Conservation (phyloP, 345 rosid genomes). For the Populus deltoides region DNA sequence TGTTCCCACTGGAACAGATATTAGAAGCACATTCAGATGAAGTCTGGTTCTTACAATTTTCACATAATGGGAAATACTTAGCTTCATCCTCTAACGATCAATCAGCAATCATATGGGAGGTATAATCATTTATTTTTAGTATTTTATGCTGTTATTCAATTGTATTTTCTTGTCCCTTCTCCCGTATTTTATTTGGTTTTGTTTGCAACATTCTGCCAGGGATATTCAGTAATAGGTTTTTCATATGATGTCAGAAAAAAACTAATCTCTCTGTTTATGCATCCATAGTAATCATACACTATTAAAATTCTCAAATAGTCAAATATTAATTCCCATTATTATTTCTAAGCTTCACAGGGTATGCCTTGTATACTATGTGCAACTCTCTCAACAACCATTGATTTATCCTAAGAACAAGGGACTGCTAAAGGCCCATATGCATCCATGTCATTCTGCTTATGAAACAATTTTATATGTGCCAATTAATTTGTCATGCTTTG, state of each 20-base stretch:
- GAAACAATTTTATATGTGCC: not conserved
- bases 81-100: slow-evolving; percentile 70
- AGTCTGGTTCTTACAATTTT: slow-evolving; percentile 77
- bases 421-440: not conserved
- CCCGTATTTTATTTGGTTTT: not conserved
- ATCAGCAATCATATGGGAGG: slow-evolving; percentile 69
- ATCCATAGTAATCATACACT: not conserved
- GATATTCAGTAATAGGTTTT: not conserved
- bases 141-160: not conserved
- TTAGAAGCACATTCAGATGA: slow-evolving; percentile 63
- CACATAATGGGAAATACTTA: slow-evolving; percentile 62
- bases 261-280: not conserved
- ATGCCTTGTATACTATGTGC: not conserved
- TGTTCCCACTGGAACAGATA: slow-evolving; percentile 40
- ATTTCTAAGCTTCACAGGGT: not conserved
- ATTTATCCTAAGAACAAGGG: not conserved
- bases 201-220: not conserved
- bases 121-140: slow-evolving; percentile 8
- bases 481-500: not conserved
- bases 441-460: not conserved
- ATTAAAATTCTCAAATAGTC: not conserved
- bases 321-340: not conserved
- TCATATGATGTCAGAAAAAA: not conserved
- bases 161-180: not conserved
- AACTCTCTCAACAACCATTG: not conserved